Evolutionary conservation across 192 early-diverging fungal species (phyloP), one percentile per base, ranked within the genome.

Genomic region (Thoreauomyces humboldtii): DNA sequence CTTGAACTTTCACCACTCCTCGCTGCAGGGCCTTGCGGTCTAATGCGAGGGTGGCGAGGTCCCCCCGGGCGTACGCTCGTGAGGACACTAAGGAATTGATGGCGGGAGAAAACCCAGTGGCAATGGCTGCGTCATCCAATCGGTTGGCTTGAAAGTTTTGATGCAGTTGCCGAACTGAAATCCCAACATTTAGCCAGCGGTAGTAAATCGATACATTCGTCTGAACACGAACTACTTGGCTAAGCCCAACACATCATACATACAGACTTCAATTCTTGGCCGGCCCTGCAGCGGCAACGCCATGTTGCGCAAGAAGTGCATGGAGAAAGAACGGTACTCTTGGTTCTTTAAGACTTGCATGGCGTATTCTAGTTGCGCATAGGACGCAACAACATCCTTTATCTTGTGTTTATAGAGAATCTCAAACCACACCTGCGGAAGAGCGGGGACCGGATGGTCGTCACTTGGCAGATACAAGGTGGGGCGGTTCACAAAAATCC

Each of bases 11-110:
- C n/a, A 91, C 77, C 52, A 76, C 76, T 29, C 87, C 89, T 5
- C 84, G 73, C 22, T 88, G 82, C 67, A 94, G 69, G 29, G 78
- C 81, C 46, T 81, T 76, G 36, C 83, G 61, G 48, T 89, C 88
- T 22, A 92, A 56, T 34, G 80, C 73, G 37, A 94, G 67, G 7
- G 81, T 77, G 33, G 89, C 76, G 34, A 89, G 87, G 34, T 85
- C 82, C 36, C 85, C 79, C 19, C 81, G 81, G 81, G 91, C 89
- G 66, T 94, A 92, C 0, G 86, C 89, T 7, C 91, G 79, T 0
- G 91, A 87, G 5, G 90, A 84, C 58, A 94, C 74, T 73, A 90
- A 87, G 2, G 91, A 86, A 62, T 94, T 94, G 61, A 87, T 79
- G 38, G 79, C 71, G 36, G 89, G 85, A 63, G 89, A 86, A 70